These are phyloP conservation scores for Aspergillus niger DNA, from an alignment of 2,329 filamentous ascomycete species.

Conservation along the genomic window DNA sequence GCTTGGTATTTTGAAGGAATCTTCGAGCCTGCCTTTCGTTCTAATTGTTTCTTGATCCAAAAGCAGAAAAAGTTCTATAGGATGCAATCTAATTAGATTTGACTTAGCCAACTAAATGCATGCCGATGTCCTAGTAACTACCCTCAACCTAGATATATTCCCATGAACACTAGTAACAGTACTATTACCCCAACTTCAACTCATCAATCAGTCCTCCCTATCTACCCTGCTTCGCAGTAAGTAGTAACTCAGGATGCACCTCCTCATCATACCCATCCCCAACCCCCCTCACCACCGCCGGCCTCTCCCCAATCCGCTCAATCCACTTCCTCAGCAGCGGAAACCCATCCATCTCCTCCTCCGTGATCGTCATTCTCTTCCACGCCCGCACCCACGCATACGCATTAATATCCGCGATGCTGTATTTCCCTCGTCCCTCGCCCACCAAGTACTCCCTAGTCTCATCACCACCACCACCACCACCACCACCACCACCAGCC, in stretches of 20 bases:
- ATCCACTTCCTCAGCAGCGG: neutral
- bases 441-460: neutral
- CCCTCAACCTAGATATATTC: too few relatives aligned
- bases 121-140: too few relatives aligned
- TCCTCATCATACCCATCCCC: neutral
- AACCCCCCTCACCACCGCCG: neutral
- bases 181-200: too few relatives aligned
- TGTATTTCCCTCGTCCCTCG: neutral
- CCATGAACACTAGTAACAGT: too few relatives aligned
- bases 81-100: neutral
- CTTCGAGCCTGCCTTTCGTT: too few relatives aligned
- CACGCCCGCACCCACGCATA: slow-evolving; percentile 3
- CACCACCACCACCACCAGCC: too few relatives aligned
- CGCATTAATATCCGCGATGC: slow-evolving; percentile 7
- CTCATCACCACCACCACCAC: too few relatives aligned
- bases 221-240: neutral
- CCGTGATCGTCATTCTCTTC: neutral
- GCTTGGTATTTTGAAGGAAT: too few relatives aligned
- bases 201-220: too few relatives aligned
- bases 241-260: slow-evolving; percentile 4
- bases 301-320: neutral
- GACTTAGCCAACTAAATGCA: neutral
- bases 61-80: neutral
- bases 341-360: neutral
- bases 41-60: too few relatives aligned